These are phyloP conservation scores for Vanilla planifolia DNA, from an alignment of 106 monocot species.

Conservation along the genomic window DNA sequence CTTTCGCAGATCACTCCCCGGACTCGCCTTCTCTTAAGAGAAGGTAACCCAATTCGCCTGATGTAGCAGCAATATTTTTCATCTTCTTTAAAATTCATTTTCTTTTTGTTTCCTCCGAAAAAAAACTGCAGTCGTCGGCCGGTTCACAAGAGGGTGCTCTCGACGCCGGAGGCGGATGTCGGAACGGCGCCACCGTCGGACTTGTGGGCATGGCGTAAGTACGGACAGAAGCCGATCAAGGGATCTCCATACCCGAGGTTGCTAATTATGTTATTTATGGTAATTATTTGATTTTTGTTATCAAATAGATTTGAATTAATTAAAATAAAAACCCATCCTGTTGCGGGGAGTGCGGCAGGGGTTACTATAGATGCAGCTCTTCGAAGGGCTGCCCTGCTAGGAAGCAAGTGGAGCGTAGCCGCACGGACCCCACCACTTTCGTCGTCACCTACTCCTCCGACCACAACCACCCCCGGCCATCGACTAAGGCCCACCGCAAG, in stretches of 20 bases:
- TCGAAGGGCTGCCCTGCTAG: conserved; percentile 61
- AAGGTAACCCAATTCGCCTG: too few species aligned
- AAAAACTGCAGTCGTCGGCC: conserved; percentile 29
- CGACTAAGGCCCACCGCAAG: conserved; percentile 21
- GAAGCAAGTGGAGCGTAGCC: conserved; percentile 70
- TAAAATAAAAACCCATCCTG: background rate
- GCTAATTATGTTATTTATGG: background rate
- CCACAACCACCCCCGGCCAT: conserved; percentile 57
- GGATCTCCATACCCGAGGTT: conserved; percentile 30
- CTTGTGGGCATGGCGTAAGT: conserved; percentile 28
- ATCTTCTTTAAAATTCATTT: too few species aligned
- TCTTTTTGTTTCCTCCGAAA: too few species aligned
- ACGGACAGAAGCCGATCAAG: conserved; percentile 37
- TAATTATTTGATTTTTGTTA: background rate
- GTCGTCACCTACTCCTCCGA: conserved; percentile 64
- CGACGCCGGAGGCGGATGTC: conserved; percentile 11
- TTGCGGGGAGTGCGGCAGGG: conserved; percentile 23
- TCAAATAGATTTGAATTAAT: background rate
- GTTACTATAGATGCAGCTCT: conserved; percentile 70
- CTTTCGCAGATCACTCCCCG: too few species aligned
- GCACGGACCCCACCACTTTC: conserved; percentile 45
- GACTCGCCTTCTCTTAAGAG: too few species aligned
- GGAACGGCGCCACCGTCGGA: conserved; percentile 20
- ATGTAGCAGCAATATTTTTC: too few species aligned
- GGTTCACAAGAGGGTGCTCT: conserved; percentile 21